Evolutionary conservation across 805 yeast genomes (phyloP), one percentile per base, ranked within the genome.

Genomic region (Kodamaea sagamina): DNA sequence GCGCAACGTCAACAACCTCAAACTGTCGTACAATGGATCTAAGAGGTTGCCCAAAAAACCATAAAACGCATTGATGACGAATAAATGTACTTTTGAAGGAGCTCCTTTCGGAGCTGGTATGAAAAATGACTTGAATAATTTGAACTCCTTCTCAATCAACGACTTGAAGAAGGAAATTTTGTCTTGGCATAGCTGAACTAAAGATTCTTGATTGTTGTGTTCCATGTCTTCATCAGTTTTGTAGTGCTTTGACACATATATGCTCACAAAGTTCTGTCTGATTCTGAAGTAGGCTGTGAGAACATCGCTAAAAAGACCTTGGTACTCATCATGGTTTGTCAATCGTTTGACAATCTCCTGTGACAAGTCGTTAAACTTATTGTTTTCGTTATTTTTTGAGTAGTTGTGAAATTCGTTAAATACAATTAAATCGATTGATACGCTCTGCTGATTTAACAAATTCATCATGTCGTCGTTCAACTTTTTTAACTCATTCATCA

Each of bases 21-120:
- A 59, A 2, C 72, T 62, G 49, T 86, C 92, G 54, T 89, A 86
- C 18, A 90, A 64, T 0, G 96, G 93, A 27, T 89, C 96, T 24
- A 87, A 70, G 3, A 89, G 53, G 17, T 71, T 73, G 36, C 75
- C 77, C 47, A 86, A 76, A 81, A 87, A 88, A 5, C 66, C 62
- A 43, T 77, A 75, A 36, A 86, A 44, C 55, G 75, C 22, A 34
- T 32, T 41, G n/a, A 50, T 36, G 24, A 42, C 15, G 27, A 42
- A 42, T 18, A 42, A 24, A 12, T 28, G 34, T 7, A 28, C 26
- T 28, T 41, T 41, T 4, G 43, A 26, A 31, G 55, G 43, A 3
- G 47, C 37, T 1, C 43, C 43, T 5, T 49, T 47, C 3, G 25
- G 25, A 25, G 43, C 19, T 18, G 41, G 36, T 1, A 49, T 47